Evolutionary conservation across 495 filamentous ascomycete genomes (phyloP).

Genomic region (Penicillium waksmanii): DNA sequence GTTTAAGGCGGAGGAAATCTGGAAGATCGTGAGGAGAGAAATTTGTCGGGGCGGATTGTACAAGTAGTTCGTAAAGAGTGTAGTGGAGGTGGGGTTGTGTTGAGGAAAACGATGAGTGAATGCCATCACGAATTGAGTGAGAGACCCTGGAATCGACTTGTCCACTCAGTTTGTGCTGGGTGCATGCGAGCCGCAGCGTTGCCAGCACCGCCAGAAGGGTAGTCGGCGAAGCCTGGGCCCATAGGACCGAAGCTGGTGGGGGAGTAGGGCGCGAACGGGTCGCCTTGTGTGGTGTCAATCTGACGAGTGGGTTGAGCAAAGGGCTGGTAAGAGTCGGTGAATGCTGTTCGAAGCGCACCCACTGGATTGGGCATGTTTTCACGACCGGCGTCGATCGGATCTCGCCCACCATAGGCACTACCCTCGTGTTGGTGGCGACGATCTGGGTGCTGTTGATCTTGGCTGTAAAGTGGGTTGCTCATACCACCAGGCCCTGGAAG

Average conservation of each 20-base stretch:
- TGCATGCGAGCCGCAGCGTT: slow-evolving; percentile 40
- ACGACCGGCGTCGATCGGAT: slow-evolving; percentile 33
- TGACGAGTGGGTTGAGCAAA: slow-evolving; percentile 39
- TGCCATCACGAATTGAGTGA: slow-evolving; percentile 49
- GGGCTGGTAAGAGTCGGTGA: slow-evolving; percentile 42
- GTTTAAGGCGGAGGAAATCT: slow-evolving; percentile 6
- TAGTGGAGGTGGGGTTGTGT: background rate
- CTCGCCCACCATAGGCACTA: slow-evolving; percentile 36
- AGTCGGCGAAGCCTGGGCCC: slow-evolving; percentile 44
- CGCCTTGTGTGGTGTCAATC: slow-evolving; percentile 30
- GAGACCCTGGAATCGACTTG: slow-evolving; percentile 52
- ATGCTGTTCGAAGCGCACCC: slow-evolving; percentile 40
- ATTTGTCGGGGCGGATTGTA: slow-evolving; percentile 16
- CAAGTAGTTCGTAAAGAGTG: slow-evolving; percentile 7
- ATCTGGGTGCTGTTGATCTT: slow-evolving; percentile 36
- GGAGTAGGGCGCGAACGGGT: slow-evolving; percentile 43
- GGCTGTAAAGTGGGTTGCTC: slow-evolving; percentile 38
- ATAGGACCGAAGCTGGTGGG: slow-evolving; percentile 35
- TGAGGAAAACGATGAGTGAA: background rate
- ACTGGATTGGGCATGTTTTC: slow-evolving; percentile 38
- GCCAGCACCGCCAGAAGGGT: slow-evolving; percentile 25
- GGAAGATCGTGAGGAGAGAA: background rate
- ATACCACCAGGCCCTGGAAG: slow-evolving; percentile 51
- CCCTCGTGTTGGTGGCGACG: slow-evolving; percentile 41
- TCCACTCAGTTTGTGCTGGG: slow-evolving; percentile 47